Evolutionary conservation across 768 basidiomycete genomes (phyloP).

Genomic region (Leccinum aurantiacum): DNA sequence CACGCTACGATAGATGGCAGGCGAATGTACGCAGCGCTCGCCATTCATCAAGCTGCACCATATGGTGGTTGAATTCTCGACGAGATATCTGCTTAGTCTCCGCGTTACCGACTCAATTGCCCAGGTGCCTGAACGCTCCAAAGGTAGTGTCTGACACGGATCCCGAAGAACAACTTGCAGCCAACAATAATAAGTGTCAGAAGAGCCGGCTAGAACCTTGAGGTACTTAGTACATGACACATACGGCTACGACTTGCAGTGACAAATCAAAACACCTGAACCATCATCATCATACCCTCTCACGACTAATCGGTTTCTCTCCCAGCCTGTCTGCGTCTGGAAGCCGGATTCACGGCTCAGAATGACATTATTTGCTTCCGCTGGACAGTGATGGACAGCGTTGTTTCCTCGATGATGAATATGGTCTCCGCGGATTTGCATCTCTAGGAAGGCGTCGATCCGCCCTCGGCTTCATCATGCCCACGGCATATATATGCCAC

Average conservation of each 20-base stretch:
- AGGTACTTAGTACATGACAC: constrained; percentile 20
- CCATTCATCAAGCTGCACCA: neutral
- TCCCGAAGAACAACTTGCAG: neutral
- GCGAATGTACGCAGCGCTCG: neutral
- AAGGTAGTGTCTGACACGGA: neutral
- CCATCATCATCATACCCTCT: neutral
- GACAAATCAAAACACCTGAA: neutral
- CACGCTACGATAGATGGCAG: neutral
- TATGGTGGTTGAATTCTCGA: neutral
- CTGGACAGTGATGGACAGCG: neutral
- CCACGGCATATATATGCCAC: constrained; percentile 2
- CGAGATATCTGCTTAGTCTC: neutral
- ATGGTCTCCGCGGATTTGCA: constrained; percentile 12
- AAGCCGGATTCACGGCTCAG: neutral
- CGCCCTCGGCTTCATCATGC: constrained; percentile 3
- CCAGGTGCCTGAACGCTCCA: neutral
- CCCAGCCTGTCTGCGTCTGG: neutral
- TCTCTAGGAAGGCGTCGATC: constrained; percentile 7
- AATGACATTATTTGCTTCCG: neutral
- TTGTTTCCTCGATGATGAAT: neutral
- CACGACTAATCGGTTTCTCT: neutral
- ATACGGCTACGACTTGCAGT: neutral
- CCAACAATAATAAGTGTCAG: constrained; percentile 1
- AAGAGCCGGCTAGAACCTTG: constrained; percentile 3
- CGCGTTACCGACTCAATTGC: constrained; percentile 2